Conservation (phyloP, 2,329 filamentous ascomycete genomes). For the Talaromyces sp. region DNA sequence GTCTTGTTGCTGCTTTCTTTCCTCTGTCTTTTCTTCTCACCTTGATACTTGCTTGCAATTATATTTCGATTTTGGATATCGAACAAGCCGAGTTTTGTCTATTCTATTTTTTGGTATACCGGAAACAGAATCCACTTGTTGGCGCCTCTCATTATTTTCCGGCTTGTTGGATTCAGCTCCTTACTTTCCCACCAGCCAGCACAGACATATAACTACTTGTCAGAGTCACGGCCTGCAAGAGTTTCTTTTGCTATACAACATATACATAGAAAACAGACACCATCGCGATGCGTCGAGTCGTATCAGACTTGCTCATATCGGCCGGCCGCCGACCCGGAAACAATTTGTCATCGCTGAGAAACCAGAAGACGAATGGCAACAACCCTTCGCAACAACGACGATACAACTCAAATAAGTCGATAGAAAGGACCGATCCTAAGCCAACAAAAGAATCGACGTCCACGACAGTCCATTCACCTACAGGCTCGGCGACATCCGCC, state of each 20-base stretch:
- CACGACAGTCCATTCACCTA: not conserved
- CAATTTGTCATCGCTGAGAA: conserved; percentile 6
- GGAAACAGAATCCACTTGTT: not conserved
- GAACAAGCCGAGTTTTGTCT: not conserved
- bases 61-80: too few relatives aligned
- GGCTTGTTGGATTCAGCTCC: not conserved
- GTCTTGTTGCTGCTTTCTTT: not conserved
- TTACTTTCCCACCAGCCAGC: not conserved
- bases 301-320: not conserved
- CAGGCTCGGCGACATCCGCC: conserved; percentile 16
- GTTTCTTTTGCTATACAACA: not conserved
- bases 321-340: conserved; percentile 12
- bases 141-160: not conserved
- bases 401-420: conserved; percentile 4
- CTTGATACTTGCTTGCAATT: not conserved
- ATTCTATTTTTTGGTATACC: not conserved
- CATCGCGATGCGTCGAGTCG: conserved; percentile 1
- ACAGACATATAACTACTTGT: not conserved
- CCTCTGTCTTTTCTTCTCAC: not conserved
- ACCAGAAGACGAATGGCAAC: not conserved
- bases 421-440: not conserved
- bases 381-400: not conserved
- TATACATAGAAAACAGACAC: not conserved
- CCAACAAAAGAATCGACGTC: conserved; percentile 12
- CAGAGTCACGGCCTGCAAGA: not conserved